Evolutionary conservation across 495 filamentous ascomycete species (phyloP).

Genomic region (Viridothelium virens): DNA sequence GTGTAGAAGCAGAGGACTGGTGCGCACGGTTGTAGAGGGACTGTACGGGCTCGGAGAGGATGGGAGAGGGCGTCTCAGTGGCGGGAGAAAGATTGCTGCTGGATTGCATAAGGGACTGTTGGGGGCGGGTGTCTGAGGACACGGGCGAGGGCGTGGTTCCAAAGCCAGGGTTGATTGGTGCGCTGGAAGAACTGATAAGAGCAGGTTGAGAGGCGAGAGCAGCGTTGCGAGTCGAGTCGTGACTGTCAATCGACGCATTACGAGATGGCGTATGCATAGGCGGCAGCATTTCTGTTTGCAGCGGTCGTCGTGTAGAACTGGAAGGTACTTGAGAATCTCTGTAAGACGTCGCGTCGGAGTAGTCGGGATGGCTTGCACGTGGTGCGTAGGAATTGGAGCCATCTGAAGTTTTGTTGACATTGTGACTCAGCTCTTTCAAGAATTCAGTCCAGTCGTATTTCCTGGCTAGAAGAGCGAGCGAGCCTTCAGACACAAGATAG

Average conservation of each 20-base stretch:
- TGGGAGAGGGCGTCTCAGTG: constrained; percentile 2
- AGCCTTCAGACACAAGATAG: constrained; percentile 56
- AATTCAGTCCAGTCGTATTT: constrained; percentile 80
- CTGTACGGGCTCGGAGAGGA: constrained; percentile 49
- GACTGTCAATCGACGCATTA: not conserved
- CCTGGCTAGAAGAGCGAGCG: constrained; percentile 56
- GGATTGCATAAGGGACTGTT: not conserved
- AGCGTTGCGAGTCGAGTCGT: not conserved
- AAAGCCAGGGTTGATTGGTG: not conserved
- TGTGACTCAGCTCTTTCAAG: constrained; percentile 60
- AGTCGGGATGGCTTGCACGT: constrained; percentile 13
- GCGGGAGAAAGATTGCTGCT: not conserved
- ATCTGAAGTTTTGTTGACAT: constrained; percentile 68
- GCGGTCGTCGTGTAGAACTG: constrained; percentile 40
- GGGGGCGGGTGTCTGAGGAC: constrained; percentile 3
- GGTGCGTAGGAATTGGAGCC: constrained; percentile 41
- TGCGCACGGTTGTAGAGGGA: constrained; percentile 69
- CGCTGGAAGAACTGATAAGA: not conserved
- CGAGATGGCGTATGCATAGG: constrained; percentile 6
- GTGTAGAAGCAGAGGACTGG: constrained; percentile 47
- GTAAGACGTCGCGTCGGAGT: constrained; percentile 8
- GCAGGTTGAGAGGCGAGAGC: constrained; percentile 11
- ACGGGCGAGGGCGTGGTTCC: not conserved
- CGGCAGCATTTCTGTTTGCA: constrained; percentile 28
- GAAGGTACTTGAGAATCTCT: constrained; percentile 1